A percentile compares a stretch with the other conserved stretches of the same genome.
Conservation (phyloP, 2,329 filamentous ascomycete species). For the Aspergillus ustus region DNA sequence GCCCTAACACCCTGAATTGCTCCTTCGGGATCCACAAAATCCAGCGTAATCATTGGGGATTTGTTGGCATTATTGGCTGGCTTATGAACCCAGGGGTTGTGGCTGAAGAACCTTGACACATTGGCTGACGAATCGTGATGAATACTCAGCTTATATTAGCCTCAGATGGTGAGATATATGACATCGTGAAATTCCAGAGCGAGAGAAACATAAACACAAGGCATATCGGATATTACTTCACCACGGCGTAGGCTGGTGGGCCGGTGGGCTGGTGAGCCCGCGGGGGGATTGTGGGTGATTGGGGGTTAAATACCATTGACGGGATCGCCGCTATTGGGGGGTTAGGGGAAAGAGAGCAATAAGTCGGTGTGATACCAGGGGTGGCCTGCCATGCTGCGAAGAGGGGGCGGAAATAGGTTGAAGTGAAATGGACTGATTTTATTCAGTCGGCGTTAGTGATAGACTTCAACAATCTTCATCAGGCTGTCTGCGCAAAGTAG, state of each 20-base stretch:
- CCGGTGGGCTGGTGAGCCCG: not conserved
- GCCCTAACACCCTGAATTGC: not conserved
- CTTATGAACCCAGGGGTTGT: not conserved
- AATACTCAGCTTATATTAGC: not conserved
- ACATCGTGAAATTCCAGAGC: not conserved
- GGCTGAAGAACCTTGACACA: not conserved
- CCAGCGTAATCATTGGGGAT: not conserved
- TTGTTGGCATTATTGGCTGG: not conserved
- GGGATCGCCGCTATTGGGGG: not conserved
- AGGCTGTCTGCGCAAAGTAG: not conserved
- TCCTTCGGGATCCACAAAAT: not conserved
- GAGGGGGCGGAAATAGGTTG: not conserved
- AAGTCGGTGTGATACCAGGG: not conserved
- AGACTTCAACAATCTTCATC: not conserved
- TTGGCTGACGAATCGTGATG: not conserved
- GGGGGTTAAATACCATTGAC: not conserved
- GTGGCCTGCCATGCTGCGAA: not conserved
- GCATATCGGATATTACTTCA: not conserved
- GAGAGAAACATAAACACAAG: not conserved
- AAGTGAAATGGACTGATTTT: not conserved
- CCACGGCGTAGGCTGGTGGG: not conserved
- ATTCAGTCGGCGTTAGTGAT: not conserved
- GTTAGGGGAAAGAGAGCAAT: not conserved
- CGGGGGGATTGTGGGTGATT: not conserved
- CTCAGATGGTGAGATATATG: not conserved